Percentiles rank a stretch among this genome's conserved stretches.
Evolutionary conservation across 2,329 filamentous ascomycete genomes (phyloP).

Genomic region (Diaporthe citrichinensis): DNA sequence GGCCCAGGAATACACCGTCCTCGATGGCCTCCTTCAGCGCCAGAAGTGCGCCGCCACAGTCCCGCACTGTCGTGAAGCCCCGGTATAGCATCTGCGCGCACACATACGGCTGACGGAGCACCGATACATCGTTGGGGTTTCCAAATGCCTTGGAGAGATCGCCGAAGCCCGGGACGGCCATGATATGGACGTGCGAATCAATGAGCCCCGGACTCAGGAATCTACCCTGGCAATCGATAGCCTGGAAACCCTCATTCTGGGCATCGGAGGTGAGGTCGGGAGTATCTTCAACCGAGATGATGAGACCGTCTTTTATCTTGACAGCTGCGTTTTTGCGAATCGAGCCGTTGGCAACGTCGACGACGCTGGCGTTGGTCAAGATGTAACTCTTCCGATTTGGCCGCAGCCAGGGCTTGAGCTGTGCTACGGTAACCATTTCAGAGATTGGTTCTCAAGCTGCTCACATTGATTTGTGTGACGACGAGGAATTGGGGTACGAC

Average conservation of each 20-base stretch:
- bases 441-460: background rate
- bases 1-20: constrained; percentile 63
- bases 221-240: constrained; percentile 34
- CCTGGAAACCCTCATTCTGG: constrained; percentile 42
- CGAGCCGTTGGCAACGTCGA: constrained; percentile 45
- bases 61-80: constrained; percentile 67
- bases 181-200: constrained; percentile 47
- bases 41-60: constrained; percentile 65
- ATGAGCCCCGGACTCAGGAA: constrained; percentile 39
- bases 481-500: background rate
- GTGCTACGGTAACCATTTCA: constrained; percentile 44
- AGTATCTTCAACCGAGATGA: constrained; percentile 41
- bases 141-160: constrained; percentile 45
- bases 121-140: constrained; percentile 47
- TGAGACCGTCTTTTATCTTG: constrained; percentile 43
- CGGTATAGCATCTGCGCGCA: constrained; percentile 62
- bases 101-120: constrained; percentile 59
- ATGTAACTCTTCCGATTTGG: constrained; percentile 42
- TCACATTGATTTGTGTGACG: background rate
- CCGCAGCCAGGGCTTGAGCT: constrained; percentile 47
- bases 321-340: constrained; percentile 41
- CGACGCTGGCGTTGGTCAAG: constrained; percentile 45
- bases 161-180: constrained; percentile 45
- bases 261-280: constrained; percentile 28
- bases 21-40: constrained; percentile 65